These are phyloP conservation scores for Erodium trifolium DNA, from an alignment of 441 rosid genomes.

Conservation along the genomic window DNA sequence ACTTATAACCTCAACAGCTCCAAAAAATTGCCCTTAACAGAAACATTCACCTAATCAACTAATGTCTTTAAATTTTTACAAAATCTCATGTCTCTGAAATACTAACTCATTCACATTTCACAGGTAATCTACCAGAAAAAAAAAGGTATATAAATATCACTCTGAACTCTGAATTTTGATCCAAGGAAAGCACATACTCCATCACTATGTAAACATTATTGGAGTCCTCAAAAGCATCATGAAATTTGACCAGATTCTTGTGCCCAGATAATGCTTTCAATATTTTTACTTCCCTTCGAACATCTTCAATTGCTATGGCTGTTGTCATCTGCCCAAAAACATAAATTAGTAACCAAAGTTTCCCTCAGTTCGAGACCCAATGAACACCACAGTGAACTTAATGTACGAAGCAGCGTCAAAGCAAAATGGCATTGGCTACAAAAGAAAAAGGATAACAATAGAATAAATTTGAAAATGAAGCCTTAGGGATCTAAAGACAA, in stretches of 20 bases:
- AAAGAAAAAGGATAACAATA: constrained; percentile 3
- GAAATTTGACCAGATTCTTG: constrained; percentile 45
- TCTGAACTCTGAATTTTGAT: too few species aligned
- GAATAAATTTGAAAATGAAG: background rate
- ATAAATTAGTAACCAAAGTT: constrained; percentile 10
- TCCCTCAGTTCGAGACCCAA: background rate
- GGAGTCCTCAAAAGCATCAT: constrained; percentile 47
- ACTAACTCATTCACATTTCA: too few species aligned
- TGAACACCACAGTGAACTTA: background rate
- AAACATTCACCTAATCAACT: too few species aligned
- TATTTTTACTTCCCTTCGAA: constrained; percentile 54
- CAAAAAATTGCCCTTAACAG: too few species aligned
- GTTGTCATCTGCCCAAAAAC: constrained; percentile 50
- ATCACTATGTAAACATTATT: constrained; percentile 48
- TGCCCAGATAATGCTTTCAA: constrained; percentile 49
- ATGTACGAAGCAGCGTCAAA: background rate
- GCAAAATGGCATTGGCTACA: background rate
- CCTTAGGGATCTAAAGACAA: background rate
- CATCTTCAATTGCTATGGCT: constrained; percentile 52
- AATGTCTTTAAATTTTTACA: too few species aligned
- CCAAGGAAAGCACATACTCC: constrained; percentile 38
- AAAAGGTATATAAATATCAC: too few species aligned
- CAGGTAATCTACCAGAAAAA: too few species aligned
- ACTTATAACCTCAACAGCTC: background rate
- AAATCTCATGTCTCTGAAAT: too few species aligned